These are phyloP conservation scores for Ziziphus jujuba DNA, from an alignment of 306 rosid genomes.

Conservation along the genomic window DNA sequence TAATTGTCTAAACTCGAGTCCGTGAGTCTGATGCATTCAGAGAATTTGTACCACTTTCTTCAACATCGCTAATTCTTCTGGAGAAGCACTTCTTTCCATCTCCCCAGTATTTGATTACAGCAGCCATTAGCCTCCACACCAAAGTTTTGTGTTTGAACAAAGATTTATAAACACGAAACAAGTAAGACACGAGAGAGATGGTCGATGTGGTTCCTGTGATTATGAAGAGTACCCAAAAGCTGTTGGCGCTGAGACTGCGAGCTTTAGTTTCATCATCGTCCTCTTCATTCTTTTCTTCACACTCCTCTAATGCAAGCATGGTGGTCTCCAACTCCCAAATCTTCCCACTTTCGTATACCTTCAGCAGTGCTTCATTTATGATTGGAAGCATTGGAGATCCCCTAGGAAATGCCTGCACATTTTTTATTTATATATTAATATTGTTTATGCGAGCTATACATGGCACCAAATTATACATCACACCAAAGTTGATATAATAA, in stretches of 20 bases:
- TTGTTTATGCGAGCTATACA: no score
- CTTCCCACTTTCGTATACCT: constrained; percentile 32
- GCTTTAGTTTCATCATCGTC: constrained; percentile 7
- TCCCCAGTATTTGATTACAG: constrained; percentile 29
- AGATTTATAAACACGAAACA: constrained; percentile 1
- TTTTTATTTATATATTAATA: no score
- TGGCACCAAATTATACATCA: no score
- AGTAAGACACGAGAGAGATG: constrained; percentile 34
- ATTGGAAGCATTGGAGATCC: constrained; percentile 32
- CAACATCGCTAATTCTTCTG: constrained; percentile 27
- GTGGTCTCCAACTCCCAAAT: constrained; percentile 26
- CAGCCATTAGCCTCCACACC: constrained; percentile 21
- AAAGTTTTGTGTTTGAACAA: constrained; percentile 1
- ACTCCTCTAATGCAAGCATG: constrained; percentile 39
- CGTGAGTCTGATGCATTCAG: neutral
- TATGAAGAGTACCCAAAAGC: constrained; percentile 37
- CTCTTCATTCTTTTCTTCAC: constrained; percentile 18
- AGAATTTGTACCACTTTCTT: constrained; percentile 3
- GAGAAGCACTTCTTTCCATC: constrained; percentile 19
- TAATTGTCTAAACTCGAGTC: no score
- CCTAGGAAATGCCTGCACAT: constrained; percentile 37
- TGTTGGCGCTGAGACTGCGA: constrained; percentile 40
- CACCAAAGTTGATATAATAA: no score
- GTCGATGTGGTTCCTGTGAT: constrained; percentile 47
- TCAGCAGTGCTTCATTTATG: constrained; percentile 36